phyloP scores from a whole-genome alignment of 768 basidiomycete genomes.

The Omphalotus guepiniiformis region DNA sequence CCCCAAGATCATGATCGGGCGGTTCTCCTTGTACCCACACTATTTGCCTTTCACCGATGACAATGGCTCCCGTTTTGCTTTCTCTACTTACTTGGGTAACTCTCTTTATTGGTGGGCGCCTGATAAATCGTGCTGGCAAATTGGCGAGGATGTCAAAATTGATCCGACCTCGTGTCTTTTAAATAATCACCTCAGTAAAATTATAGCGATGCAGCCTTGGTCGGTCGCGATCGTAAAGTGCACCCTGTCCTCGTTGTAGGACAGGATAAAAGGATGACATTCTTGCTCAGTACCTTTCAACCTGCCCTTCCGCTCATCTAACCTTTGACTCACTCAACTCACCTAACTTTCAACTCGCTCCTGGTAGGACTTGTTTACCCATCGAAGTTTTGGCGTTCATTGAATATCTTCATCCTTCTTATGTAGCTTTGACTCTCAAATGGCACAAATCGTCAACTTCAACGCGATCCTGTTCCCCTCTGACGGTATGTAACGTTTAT shows the following conservation, averaged over 20 bases:
- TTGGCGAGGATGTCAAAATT: conserved; percentile 18
- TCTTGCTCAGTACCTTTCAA: conserved; percentile 2
- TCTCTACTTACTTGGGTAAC: no score
- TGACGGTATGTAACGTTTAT: conserved; percentile 40
- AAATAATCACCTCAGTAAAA: conserved; percentile 14
- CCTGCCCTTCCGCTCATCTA: neutral
- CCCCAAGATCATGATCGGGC: no score
- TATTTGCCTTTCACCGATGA: no score
- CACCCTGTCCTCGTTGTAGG: conserved; percentile 10
- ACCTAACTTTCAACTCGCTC: no score
- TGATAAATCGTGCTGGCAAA: no score
- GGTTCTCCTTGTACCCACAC: no score
- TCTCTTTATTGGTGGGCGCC: no score
- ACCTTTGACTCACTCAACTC: conserved; percentile 2
- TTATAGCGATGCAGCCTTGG: conserved; percentile 26
- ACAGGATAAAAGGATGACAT: conserved; percentile 20
- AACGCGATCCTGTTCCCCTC: conserved; percentile 76
- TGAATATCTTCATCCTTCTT: no score
- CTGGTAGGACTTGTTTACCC: no score
- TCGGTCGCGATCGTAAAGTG: conserved; percentile 35
- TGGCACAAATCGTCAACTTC: conserved; percentile 63
- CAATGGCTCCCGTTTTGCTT: no score
- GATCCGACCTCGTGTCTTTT: conserved; percentile 31
- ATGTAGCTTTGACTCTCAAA: conserved; percentile 23
- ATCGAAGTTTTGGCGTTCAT: no score